Base-by-base conservation (phyloP, 1,284 basidiomycete species). In the Blastosporella zonata region DNA sequence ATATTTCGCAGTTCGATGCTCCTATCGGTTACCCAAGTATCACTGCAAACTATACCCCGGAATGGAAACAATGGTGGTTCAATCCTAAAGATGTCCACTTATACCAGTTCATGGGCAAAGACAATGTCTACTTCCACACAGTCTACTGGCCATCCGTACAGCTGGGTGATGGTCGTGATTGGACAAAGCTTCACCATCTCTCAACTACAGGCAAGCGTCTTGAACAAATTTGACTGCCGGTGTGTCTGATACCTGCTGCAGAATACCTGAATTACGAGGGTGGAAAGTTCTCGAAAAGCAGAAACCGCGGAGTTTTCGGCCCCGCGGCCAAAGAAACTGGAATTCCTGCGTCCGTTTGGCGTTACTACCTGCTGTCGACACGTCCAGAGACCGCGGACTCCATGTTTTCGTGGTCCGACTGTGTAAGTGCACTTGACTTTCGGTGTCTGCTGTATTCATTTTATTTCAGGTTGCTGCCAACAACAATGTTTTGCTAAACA, bases 71-170 rank as follows among this genome's bases (percentile, higher is more conserved):
- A 66, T 99, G 97, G 97, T 99, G 97, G 97, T 86, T 92, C 66
- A 90, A 96, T 65, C 90, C 90, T 3, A 77, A 93, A 59, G 79
- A 98, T 60, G 95, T 99, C 57, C 79, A 84, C 59, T 74, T 99
- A 46, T 97, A 93, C 73, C 97, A 99, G 68, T 99, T 99, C 77
- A 99, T 99, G 97, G 93, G 93, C 63, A 96, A 96, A 69, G 93
- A 96, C 67, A 96, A 97, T 59, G 92, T 95, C 48, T 97, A 96
- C 66, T 99, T 99, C 84, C 97, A 99, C 69, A 95, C 93, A 1
- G 86, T 99, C 47, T 93, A 95, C 64, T 99, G 89, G 75, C 97
- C 97, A 9, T 86, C 92, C 6, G 86, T 95, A 55, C 81, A 94
- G 59, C 72, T 98, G 57, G 97, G 86, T 7, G 95, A 97, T 59